Percentiles rank a stretch among this genome's conserved stretches.
phyloP scores from a whole-genome alignment of 2,329 filamentous ascomycete species.

The Hypoxylon sp. region DNA sequence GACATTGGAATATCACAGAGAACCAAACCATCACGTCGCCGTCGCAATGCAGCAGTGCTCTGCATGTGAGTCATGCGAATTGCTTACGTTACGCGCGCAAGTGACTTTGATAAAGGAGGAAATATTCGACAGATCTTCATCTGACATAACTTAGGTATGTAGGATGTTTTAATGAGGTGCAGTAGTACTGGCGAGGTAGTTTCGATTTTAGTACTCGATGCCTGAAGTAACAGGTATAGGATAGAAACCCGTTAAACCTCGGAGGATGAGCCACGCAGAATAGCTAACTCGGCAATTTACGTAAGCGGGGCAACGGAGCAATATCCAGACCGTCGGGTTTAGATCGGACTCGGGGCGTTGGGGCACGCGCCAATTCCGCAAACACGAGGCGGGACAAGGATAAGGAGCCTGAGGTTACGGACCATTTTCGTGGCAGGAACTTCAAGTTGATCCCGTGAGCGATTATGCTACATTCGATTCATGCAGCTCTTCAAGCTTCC shows the following conservation, averaged over 20 bases:
- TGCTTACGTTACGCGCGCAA: conserved; percentile 33
- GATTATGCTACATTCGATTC: conserved; percentile 14
- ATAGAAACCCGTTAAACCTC: background rate
- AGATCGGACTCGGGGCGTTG: conserved; percentile 29
- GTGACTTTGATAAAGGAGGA: conserved; percentile 28
- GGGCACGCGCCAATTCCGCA: background rate
- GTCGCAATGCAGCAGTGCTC: conserved; percentile 23
- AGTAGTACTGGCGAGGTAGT: background rate
- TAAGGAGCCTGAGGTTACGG: conserved; percentile 32
- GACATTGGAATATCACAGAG: conserved; percentile 12
- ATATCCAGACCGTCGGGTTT: conserved; percentile 29
- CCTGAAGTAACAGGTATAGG: background rate
- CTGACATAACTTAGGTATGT: background rate
- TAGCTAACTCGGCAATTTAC: conserved; percentile 25
- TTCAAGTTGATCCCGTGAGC: conserved; percentile 35
- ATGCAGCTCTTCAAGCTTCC: background rate
- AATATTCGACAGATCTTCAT: conserved; percentile 16
- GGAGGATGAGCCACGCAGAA: background rate
- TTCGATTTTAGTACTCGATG: background rate
- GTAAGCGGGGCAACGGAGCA: conserved; percentile 25
- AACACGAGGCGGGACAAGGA: conserved; percentile 30
- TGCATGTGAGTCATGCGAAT: conserved; percentile 40
- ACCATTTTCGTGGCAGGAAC: conserved; percentile 42
- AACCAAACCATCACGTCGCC: conserved; percentile 9
- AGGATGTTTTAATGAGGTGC: background rate